These are phyloP conservation scores for Starmerella tilneyi DNA, from an alignment of 805 yeast genomes.

Conservation along the genomic window DNA sequence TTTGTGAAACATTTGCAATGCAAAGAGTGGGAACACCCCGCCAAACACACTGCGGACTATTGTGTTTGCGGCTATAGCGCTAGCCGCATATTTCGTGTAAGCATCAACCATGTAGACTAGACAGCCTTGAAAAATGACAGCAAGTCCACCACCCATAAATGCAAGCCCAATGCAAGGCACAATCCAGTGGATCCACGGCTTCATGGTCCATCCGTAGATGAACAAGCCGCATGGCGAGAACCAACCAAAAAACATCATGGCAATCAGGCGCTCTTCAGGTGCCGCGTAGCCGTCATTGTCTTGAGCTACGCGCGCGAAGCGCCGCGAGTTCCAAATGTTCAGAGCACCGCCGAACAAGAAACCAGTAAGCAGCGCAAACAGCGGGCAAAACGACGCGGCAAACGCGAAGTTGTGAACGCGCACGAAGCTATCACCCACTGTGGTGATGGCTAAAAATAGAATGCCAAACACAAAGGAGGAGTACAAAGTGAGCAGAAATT, in stretches of 20 bases:
- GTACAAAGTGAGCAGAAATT: slow-evolving; percentile 35
- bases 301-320: slow-evolving; percentile 27
- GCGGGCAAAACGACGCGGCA: slow-evolving; percentile 30
- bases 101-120: slow-evolving; percentile 55
- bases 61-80: slow-evolving; percentile 52
- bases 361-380: slow-evolving; percentile 32
- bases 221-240: slow-evolving; percentile 47
- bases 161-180: slow-evolving; percentile 49
- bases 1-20: slow-evolving; percentile 45
- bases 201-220: slow-evolving; percentile 54
- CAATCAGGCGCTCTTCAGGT: slow-evolving; percentile 51
- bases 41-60: slow-evolving; percentile 49
- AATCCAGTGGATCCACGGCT: slow-evolving; percentile 39
- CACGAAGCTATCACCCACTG: slow-evolving; percentile 34
- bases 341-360: slow-evolving; percentile 28
- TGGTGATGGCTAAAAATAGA: slow-evolving; percentile 36
- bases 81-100: slow-evolving; percentile 49
- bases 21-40: slow-evolving; percentile 56
- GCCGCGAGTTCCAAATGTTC: slow-evolving; percentile 27
- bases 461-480: slow-evolving; percentile 39
- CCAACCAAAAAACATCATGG: slow-evolving; percentile 42
- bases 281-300: slow-evolving; percentile 38
- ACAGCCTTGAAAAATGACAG: slow-evolving; percentile 51
- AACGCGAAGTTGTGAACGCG: slow-evolving; percentile 30
- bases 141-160: slow-evolving; percentile 43